A percentile compares a stretch with the other conserved stretches of the same genome.
phyloP scores from a whole-genome alignment of 1,284 basidiomycete species.

The Malassezia obtusa region DNA sequence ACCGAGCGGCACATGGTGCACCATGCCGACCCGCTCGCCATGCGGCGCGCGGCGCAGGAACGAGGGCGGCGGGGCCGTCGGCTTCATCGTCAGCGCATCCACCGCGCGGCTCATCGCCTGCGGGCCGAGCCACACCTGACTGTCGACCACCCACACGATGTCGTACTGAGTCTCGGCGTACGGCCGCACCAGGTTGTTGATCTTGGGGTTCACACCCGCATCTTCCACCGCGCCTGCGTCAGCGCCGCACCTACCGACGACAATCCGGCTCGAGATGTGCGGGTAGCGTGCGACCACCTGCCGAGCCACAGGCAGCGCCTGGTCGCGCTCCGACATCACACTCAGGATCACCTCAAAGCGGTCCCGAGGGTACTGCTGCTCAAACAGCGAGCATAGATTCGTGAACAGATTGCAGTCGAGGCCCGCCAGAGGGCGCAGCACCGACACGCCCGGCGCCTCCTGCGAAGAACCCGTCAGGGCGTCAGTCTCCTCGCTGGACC shows the following conservation, averaged over 20 bases:
- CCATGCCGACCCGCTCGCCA: constrained; percentile 59
- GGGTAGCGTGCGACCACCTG: constrained; percentile 35
- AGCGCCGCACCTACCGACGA: constrained; percentile 21
- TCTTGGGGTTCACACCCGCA: constrained; percentile 88
- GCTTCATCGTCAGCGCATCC: constrained; percentile 55
- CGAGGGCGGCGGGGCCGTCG: constrained; percentile 30
- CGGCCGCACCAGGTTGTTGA: constrained; percentile 84
- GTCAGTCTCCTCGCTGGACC: constrained; percentile 30
- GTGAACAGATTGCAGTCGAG: constrained; percentile 41
- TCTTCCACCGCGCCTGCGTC: constrained; percentile 48
- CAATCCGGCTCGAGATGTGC: constrained; percentile 26
- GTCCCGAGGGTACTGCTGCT: constrained; percentile 35
- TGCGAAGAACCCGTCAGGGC: background rate
- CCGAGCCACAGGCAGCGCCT: constrained; percentile 32
- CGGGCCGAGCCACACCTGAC: constrained; percentile 69
- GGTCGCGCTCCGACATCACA: constrained; percentile 32
- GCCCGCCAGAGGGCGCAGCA: constrained; percentile 42
- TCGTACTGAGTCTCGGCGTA: constrained; percentile 70
- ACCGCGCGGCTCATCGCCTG: constrained; percentile 80
- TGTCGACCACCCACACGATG: constrained; percentile 93
- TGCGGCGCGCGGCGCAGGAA: constrained; percentile 22
- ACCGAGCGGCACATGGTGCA: constrained; percentile 92
- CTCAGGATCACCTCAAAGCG: constrained; percentile 41
- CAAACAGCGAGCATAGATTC: constrained; percentile 41
- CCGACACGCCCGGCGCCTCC: constrained; percentile 30